A percentile compares a stretch with the other conserved stretches of the same genome.
phyloP scores from a whole-genome alignment of 495 filamentous ascomycete species.

The Penicillium herquei region DNA sequence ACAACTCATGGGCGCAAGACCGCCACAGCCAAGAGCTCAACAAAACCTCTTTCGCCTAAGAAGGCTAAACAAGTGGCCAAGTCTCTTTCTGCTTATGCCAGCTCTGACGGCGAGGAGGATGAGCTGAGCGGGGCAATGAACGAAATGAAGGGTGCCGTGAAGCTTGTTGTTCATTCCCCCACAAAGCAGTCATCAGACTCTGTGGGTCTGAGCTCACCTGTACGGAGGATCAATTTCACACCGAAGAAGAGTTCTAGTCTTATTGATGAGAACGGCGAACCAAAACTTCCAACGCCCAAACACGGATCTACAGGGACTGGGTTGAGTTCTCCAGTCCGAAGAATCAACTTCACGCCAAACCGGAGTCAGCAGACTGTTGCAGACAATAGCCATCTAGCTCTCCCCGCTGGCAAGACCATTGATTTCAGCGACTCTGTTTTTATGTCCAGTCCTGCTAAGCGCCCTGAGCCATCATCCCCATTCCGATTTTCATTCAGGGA shows the following conservation, averaged over 20 bases:
- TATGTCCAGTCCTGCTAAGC: conserved; percentile 50
- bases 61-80: conserved; percentile 54
- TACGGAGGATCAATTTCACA: conserved; percentile 42
- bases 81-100: conserved; percentile 38
- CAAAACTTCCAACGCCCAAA: conserved; percentile 22
- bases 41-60: conserved; percentile 55
- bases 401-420: conserved; percentile 29
- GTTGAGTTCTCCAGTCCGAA: conserved; percentile 29
- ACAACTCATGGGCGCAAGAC: conserved; percentile 39
- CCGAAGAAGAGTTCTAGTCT: conserved; percentile 26
- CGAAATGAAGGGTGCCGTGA: conserved; percentile 27
- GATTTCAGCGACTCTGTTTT: conserved; percentile 38
- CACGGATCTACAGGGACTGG: conserved; percentile 24
- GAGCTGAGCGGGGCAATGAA: conserved; percentile 47
- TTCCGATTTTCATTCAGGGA: conserved; percentile 46
- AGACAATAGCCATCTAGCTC: conserved; percentile 23
- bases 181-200: conserved; percentile 28
- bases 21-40: conserved; percentile 27
- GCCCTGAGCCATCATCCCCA: conserved; percentile 44
- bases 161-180: conserved; percentile 40
- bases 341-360: conserved; percentile 34
- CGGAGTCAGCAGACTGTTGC: conserved; percentile 18
- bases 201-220: conserved; percentile 37
- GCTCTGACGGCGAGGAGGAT: conserved; percentile 50
- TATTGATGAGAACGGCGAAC: conserved; percentile 41